Evolutionary conservation across 768 basidiomycete genomes (phyloP).

Genomic region (Lactarius hengduanensis): DNA sequence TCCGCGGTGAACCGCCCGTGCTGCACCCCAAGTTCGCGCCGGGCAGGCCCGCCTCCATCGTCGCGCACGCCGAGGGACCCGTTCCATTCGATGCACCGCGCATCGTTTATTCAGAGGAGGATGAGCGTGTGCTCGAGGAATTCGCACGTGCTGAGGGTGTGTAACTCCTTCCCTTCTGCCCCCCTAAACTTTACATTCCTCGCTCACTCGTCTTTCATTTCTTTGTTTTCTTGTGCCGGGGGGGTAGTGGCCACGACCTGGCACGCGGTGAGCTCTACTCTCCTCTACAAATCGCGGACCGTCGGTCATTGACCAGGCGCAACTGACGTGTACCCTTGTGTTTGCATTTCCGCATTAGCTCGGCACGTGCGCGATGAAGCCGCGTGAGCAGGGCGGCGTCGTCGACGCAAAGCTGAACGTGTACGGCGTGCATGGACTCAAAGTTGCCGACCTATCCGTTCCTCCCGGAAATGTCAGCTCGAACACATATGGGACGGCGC

Average conservation of each 20-base stretch:
- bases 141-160: conserved; percentile 26
- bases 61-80: conserved; percentile 25
- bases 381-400: conserved; percentile 53
- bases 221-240: background rate
- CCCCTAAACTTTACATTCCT: too few relatives aligned
- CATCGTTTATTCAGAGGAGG: conserved; percentile 26
- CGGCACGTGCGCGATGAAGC: conserved; percentile 68
- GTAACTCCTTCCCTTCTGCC: background rate
- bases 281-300: background rate
- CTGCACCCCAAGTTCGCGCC: conserved; percentile 36
- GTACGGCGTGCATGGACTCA: conserved; percentile 55
- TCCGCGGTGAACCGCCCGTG: conserved; percentile 35
- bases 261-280: conserved; percentile 34
- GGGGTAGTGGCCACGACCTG: conserved; percentile 34
- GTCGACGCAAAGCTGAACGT: conserved; percentile 60
- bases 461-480: conserved; percentile 39
- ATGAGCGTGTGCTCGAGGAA: conserved; percentile 36
- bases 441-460: conserved; percentile 49
- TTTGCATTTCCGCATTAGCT: conserved; percentile 34
- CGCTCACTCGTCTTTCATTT: background rate
- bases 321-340: background rate
- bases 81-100: conserved; percentile 32
- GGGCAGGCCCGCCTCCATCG: conserved; percentile 32
- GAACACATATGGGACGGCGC: conserved; percentile 44
- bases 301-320: background rate